Evolutionary conservation across 176 grass and related monocot genomes (phyloP).

Genomic region (Oryza australiensis): DNA sequence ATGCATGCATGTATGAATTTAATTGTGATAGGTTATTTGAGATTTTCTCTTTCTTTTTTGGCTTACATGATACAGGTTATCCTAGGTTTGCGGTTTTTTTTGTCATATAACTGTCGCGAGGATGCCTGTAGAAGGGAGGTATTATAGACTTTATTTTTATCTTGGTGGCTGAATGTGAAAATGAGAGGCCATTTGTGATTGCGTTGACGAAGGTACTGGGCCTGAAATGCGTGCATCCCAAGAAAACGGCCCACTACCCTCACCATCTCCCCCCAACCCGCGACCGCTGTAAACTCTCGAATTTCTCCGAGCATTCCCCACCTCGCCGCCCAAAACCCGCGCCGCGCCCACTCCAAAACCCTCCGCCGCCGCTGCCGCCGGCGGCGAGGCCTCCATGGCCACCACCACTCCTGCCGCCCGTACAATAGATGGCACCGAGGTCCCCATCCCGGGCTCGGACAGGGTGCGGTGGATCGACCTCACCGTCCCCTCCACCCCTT

Average conservation of each 20-base stretch:
- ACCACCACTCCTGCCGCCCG: slow-evolving; percentile 36
- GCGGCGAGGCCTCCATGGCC: slow-evolving; percentile 38
- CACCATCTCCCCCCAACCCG: background rate
- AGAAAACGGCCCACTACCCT: slow-evolving; percentile 4
- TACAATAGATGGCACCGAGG: slow-evolving; percentile 62
- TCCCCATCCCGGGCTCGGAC: slow-evolving; percentile 69
- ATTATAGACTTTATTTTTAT: no score
- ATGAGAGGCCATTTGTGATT: no score
- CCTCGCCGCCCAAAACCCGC: slow-evolving; percentile 41
- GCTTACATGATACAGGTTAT: no score
- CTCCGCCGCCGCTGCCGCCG: slow-evolving; percentile 23
- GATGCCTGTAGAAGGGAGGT: no score
- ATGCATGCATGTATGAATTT: no score
- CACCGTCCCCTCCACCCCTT: slow-evolving; percentile 57
- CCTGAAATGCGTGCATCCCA: no score
- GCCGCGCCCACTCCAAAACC: slow-evolving; percentile 39
- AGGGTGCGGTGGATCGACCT: slow-evolving; percentile 79
- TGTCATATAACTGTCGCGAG: no score
- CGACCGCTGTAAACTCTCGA: background rate
- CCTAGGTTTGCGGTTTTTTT: no score
- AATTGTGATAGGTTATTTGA: no score
- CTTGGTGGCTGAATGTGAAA: no score
- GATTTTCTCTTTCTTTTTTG: no score
- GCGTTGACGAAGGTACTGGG: no score
- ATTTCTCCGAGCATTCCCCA: slow-evolving; percentile 9